Base-by-base conservation (phyloP, 1,139 yeast species). In the Candida sanyaensis region DNA sequence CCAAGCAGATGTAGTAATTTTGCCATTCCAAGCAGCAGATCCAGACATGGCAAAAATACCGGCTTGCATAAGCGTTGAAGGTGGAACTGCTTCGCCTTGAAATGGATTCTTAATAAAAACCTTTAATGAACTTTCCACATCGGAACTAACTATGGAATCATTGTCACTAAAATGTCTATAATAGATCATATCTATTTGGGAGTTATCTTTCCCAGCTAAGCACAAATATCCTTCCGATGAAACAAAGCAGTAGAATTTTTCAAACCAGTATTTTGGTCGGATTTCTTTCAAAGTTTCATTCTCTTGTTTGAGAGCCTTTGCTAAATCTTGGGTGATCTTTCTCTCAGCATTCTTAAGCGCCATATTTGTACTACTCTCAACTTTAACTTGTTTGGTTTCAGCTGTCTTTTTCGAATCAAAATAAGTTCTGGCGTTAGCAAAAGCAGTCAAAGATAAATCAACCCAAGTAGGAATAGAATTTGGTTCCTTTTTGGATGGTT, bases 241-340 rank as follows among this genome's bases (percentile, higher is more conserved):
- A 29, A 91, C 77, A 62, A 93, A 93, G 99, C 99, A 93, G 60
- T 75, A 84, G 63, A 87, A 93, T 64, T 93, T 93, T 61, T 93
- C 99, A 69, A 95, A 95, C 88, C 97, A 92, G 59, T 75, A 86
- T 42, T 90, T 89, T 5, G 81, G 78, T 44, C 97, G 77, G 30
- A 87, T 72, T 34, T 80, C 83, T 52, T 81, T 85, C 50, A 90
- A 72, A 1, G 81, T 75, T 41, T 83, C 86, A 49, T 77, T 79
- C 49, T 86, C 85, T 48, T 81, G 81, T 50, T 86, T 87, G 58
- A 87, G 75, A 41, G 83, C 78, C 57, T 78, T 83, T 47, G 81
- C 81, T 57, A 92, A 69, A 60, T 92, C 97, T 34, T 80, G 82
- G 47, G 78, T 80, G 50, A 93, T 88, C 58, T 87, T 88, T 52